Evolutionary conservation across 2,329 filamentous ascomycete genomes (phyloP).

Genomic region (Chaetomium globosum): DNA sequence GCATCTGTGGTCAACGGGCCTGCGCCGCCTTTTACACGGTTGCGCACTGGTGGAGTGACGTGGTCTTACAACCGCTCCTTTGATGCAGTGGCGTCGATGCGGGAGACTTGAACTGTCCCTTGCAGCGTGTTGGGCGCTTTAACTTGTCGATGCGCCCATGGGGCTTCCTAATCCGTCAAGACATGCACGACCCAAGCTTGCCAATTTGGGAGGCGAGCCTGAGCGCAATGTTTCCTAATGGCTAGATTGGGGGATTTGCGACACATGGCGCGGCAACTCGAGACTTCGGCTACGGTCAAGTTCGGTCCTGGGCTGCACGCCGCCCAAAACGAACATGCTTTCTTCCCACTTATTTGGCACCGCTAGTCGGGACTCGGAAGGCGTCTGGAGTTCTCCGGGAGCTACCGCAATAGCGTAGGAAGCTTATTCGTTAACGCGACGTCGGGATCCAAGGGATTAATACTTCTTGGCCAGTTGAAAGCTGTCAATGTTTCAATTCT

Average conservation of each 20-base stretch:
- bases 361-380: neutral
- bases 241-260: conserved; percentile 37
- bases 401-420: neutral
- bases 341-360: neutral
- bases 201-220: conserved; percentile 35
- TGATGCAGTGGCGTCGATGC: neutral
- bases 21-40: neutral
- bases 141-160: conserved; percentile 23
- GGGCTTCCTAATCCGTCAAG: conserved; percentile 26
- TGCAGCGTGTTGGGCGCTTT: neutral
- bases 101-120: neutral
- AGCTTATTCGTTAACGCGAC: neutral
- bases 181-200: conserved; percentile 29
- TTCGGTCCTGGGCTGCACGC: conserved; percentile 14
- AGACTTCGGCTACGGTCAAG: conserved; percentile 29
- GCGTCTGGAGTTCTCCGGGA: neutral
- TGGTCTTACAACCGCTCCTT: neutral
- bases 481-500: neutral
- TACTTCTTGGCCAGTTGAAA: neutral
- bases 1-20: neutral
- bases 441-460: neutral
- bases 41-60: neutral
- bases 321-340: conserved; percentile 3
- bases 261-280: conserved; percentile 32
- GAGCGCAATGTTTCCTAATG: conserved; percentile 33